Conservation (phyloP, 768 basidiomycete species). For the Sporobolomyces phaffii region DNA sequence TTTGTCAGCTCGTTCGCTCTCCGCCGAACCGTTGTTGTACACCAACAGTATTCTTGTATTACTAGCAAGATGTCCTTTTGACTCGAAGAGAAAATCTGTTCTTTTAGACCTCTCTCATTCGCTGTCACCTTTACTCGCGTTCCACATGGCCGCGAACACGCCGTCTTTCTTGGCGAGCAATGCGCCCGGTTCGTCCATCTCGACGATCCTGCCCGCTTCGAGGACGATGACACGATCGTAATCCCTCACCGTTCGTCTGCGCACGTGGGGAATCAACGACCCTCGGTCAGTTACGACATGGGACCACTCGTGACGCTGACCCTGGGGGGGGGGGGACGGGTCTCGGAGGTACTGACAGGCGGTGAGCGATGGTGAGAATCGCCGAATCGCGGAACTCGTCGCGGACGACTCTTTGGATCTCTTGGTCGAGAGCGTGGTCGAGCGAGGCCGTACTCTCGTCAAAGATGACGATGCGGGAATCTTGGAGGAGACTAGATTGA, state of each 20-base stretch:
- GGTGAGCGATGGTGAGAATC: constrained; percentile 53
- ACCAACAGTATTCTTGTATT: background rate
- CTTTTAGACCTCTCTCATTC: background rate
- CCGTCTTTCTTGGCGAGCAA: constrained; percentile 53
- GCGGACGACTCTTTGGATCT: constrained; percentile 47
- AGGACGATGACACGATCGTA: constrained; percentile 30
- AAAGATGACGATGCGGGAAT: constrained; percentile 47
- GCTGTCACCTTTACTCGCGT: background rate
- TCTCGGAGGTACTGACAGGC: too few relatives aligned
- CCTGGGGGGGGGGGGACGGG: background rate
- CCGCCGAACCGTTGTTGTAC: background rate
- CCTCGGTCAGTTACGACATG: too few relatives aligned
- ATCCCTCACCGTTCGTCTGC: constrained; percentile 19
- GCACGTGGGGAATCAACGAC: too few relatives aligned
- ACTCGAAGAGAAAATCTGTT: too few relatives aligned
- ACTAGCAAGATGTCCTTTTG: too few relatives aligned
- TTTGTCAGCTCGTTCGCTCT: too few relatives aligned
- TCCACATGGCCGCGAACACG: too few relatives aligned
- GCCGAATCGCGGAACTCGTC: constrained; percentile 44
- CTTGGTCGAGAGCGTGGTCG: constrained; percentile 44
- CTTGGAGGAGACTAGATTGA: constrained; percentile 43
- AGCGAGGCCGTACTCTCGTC: constrained; percentile 49
- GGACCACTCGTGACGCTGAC: background rate
- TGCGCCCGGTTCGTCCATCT: constrained; percentile 54
- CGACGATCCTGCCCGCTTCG: constrained; percentile 27